Conservation (phyloP, 768 basidiomycete species). For the Floccularia luteovirens region DNA sequence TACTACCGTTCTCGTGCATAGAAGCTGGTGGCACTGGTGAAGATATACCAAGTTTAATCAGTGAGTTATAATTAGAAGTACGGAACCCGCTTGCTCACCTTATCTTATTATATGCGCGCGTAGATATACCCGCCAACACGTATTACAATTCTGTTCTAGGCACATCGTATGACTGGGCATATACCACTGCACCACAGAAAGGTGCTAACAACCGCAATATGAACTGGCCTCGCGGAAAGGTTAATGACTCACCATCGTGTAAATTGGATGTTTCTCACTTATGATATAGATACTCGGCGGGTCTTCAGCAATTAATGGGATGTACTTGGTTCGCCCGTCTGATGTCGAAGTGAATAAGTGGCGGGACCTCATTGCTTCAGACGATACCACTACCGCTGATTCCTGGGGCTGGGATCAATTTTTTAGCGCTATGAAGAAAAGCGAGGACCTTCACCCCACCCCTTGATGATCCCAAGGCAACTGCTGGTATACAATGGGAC, state of each 20-base stretch:
- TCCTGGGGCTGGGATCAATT: conserved; percentile 41
- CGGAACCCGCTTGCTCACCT: neutral
- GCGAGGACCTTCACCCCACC: conserved; percentile 56
- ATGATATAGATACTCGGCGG: conserved; percentile 39
- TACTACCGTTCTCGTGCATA: conserved; percentile 27
- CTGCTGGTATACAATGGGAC: conserved; percentile 37
- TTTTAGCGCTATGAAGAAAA: conserved; percentile 35
- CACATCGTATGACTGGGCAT: conserved; percentile 43
- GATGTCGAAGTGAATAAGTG: conserved; percentile 33
- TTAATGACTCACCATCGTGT: conserved; percentile 3
- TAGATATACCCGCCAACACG: conserved; percentile 38
- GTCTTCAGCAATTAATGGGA: conserved; percentile 54
- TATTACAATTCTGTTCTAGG: conserved; percentile 38
- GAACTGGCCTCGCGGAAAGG: conserved; percentile 54
- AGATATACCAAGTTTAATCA: conserved; percentile 2
- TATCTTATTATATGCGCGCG: neutral
- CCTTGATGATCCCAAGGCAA: conserved; percentile 21
- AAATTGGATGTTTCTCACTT: neutral
- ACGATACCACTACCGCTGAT: conserved; percentile 23
- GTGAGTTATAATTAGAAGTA: neutral
- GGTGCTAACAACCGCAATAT: conserved; percentile 29
- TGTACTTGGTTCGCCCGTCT: conserved; percentile 49
- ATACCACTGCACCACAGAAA: conserved; percentile 32
- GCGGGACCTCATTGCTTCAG: conserved; percentile 25
- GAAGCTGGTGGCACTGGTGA: conserved; percentile 29